A percentile compares a stretch with the other conserved stretches of the same genome.
These are phyloP conservation scores for Nannochloris sp. DNA, from an alignment of 139 green algal genomes.

Conservation along the genomic window DNA sequence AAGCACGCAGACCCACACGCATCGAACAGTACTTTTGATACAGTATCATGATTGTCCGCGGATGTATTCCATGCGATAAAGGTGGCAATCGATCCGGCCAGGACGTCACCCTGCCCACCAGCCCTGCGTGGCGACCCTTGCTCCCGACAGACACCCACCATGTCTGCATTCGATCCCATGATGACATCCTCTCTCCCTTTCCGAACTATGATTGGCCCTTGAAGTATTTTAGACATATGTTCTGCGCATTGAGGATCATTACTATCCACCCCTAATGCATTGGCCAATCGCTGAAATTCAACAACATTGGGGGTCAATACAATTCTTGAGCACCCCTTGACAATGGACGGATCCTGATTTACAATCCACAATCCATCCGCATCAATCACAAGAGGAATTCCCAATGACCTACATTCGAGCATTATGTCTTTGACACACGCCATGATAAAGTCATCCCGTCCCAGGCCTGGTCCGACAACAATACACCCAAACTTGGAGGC, in stretches of 20 bases:
- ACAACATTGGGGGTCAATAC: constrained; percentile 53
- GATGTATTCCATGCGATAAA: constrained; percentile 39
- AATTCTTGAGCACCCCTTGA: constrained; percentile 31
- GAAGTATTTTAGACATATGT: constrained; percentile 15
- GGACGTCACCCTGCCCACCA: constrained; percentile 55
- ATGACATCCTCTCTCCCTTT: constrained; percentile 40
- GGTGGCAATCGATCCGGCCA: constrained; percentile 43
- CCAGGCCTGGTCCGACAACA: constrained; percentile 72
- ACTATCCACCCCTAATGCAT: constrained; percentile 22
- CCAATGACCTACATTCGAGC: neutral
- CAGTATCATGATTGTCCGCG: neutral
- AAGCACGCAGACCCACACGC: constrained; percentile 31
- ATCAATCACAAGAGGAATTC: constrained; percentile 46
- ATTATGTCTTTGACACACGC: constrained; percentile 26
- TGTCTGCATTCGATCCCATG: neutral
- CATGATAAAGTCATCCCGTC: constrained; percentile 39
- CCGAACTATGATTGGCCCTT: constrained; percentile 33
- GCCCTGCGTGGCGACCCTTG: constrained; percentile 42
- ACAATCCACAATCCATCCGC: constrained; percentile 52
- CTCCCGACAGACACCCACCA: constrained; percentile 14
- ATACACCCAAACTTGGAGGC: constrained; percentile 48
- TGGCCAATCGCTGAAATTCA: constrained; percentile 40
- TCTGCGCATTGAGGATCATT: neutral
- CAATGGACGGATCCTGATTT: constrained; percentile 28
- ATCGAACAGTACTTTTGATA: constrained; percentile 9